A percentile compares a stretch with the other conserved stretches of the same genome.
phyloP scores from a whole-genome alignment of 768 basidiomycete genomes.

The Kwoniella sp. region DNA sequence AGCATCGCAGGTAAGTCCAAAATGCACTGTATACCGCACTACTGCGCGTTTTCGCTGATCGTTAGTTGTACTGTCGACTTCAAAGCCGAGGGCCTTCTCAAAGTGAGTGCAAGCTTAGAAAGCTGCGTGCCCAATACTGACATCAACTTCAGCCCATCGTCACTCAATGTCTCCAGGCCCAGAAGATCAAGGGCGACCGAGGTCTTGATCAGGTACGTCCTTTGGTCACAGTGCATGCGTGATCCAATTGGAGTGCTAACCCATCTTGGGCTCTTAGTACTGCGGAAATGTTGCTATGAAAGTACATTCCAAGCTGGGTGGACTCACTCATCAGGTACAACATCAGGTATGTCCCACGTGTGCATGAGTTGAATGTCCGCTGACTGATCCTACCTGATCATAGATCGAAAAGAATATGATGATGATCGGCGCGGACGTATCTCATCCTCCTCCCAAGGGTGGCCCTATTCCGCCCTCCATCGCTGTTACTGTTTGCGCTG shows the following conservation, averaged over 20 bases:
- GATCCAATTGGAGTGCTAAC: too few relatives aligned
- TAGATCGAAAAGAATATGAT: constrained; percentile 41
- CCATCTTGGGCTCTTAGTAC: background rate
- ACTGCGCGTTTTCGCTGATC: background rate
- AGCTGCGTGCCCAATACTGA: background rate
- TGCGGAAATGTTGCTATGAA: constrained; percentile 53
- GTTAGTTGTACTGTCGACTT: background rate
- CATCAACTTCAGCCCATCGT: constrained; percentile 38
- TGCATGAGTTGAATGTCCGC: too few relatives aligned
- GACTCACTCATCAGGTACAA: constrained; percentile 48
- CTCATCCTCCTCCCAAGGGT: constrained; percentile 42
- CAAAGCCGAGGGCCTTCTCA: constrained; percentile 17
- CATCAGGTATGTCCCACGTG: constrained; percentile 27
- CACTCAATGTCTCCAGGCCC: constrained; percentile 51
- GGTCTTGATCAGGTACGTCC: constrained; percentile 39
- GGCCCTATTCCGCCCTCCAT: constrained; percentile 43
- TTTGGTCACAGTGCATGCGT: too few relatives aligned
- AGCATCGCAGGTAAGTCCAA: constrained; percentile 26
- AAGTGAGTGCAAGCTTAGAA: background rate
- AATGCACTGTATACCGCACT: too few relatives aligned
- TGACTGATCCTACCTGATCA: background rate
- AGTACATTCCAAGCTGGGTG: constrained; percentile 54
- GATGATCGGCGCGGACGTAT: constrained; percentile 49
- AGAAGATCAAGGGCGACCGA: constrained; percentile 36
- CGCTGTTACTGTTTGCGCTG: constrained; percentile 41